These are phyloP conservation scores for Sonneratia alba DNA, from an alignment of 345 rosid species.

Conservation along the genomic window DNA sequence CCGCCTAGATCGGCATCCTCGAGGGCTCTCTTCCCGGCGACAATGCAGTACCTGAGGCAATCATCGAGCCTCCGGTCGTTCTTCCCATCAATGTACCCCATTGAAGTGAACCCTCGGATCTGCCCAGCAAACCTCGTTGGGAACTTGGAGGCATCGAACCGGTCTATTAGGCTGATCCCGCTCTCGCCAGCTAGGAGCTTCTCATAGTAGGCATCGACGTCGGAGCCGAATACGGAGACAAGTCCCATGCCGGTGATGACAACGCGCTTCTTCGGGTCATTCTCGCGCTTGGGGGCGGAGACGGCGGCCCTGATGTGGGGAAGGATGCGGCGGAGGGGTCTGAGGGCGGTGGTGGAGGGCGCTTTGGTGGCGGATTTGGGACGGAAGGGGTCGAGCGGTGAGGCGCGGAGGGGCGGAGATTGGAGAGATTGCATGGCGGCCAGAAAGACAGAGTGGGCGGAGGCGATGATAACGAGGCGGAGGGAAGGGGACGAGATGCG, in stretches of 20 bases:
- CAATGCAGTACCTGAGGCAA: slow-evolving; percentile 96
- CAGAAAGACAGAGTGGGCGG: slow-evolving; percentile 5
- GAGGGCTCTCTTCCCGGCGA: slow-evolving; percentile 91
- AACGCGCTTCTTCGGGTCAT: slow-evolving; percentile 91
- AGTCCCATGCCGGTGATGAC: slow-evolving; percentile 96
- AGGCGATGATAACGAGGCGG: slow-evolving; percentile 5
- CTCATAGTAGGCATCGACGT: slow-evolving; percentile 73
- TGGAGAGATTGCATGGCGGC: slow-evolving; percentile 71
- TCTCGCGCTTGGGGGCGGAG: slow-evolving; percentile 87
- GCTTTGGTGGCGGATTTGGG: slow-evolving; percentile 18
- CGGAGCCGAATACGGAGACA: slow-evolving; percentile 92
- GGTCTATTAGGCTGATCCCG: slow-evolving; percentile 79
- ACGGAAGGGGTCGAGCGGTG: slow-evolving; percentile 44
- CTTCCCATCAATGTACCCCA: slow-evolving; percentile 90
- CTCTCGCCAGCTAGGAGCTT: slow-evolving; percentile 84
- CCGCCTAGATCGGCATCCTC: slow-evolving; percentile 86
- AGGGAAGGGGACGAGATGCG: not conserved
- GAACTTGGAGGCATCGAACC: slow-evolving; percentile 92
- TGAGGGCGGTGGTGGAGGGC: slow-evolving; percentile 21
- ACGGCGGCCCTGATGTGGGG: slow-evolving; percentile 37
- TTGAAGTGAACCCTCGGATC: slow-evolving; percentile 78
- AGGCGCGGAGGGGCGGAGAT: slow-evolving; percentile 43
- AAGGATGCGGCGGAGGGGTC: slow-evolving; percentile 21
- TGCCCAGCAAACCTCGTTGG: slow-evolving; percentile 96
- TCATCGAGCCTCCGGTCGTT: slow-evolving; percentile 92